Base-by-base conservation (phyloP, 2,329 filamentous ascomycete genomes). In the Aspergillus sp. region DNA sequence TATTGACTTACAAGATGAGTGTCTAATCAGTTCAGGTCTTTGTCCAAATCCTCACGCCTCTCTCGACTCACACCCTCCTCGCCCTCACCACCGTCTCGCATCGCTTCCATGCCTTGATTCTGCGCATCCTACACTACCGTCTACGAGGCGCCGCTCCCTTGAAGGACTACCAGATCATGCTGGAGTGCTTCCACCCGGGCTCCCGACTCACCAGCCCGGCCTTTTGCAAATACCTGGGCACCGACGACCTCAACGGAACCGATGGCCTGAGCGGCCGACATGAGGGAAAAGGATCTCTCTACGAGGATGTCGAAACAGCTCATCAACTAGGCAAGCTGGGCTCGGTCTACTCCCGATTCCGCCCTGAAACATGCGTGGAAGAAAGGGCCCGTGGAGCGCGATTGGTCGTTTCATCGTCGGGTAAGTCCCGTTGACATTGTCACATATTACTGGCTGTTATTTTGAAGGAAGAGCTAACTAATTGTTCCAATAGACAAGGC, bases 151-250 rank as follows among this genome's bases (percentile, higher is more conserved):
- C 81, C 13, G 75, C 81, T 5, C 68, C 76, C 3, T 66, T 85
- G 6, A 67, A 76, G 32, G 76, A 81, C 32, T 79, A 88, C 57
- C 78, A 82, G 42, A 67, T 93, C 33, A 79, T 90, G 32, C 78
- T 94, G 34, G 86, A 91, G 68, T 88, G 85, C 62, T 90, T 86
- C 58, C 86, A 86, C 50, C 88, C 87, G 0, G 80, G 75, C 49
- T 81, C 77, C 26, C 84, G 83, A 62, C 72, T 85, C 39, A 82
- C 77, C 5, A 83, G 85, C 13, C 84, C 86, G 0, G 74, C 89
- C 9, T 77, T 78, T 59, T 90, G 87, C 65, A 73, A 80, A 36
- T 85, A 85, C 49, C 70, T 83, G 8, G 80, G 78, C 28, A 88
- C 83, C 2, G 72, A 82, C 51, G 76, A 76, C 3, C 67, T 88